Conservation (phyloP, 805 yeast species). For the Komagataella phaffii region DNA sequence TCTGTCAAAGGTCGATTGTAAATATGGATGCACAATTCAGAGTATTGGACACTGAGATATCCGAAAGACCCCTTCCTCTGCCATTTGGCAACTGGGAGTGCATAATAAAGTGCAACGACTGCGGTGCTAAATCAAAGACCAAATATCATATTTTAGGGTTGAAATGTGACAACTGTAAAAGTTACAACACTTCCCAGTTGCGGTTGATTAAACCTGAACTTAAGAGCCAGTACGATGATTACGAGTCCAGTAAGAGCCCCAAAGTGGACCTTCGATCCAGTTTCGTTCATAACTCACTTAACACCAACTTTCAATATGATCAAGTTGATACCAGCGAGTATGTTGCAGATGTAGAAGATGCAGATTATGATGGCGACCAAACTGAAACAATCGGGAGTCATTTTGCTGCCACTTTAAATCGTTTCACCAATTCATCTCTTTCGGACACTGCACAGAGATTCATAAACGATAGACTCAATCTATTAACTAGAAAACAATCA, state of each 20-base stretch:
- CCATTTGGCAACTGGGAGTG: slow-evolving; percentile 71
- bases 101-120: slow-evolving; percentile 71
- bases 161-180: slow-evolving; percentile 75
- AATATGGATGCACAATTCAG: slow-evolving; percentile 86
- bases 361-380: background rate
- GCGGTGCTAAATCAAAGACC: slow-evolving; percentile 68
- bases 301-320: slow-evolving; percentile 19
- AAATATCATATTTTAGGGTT: slow-evolving; percentile 76
- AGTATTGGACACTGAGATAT: slow-evolving; percentile 73
- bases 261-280: background rate
- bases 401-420: background rate
- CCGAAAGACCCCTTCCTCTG: slow-evolving; percentile 61
- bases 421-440: slow-evolving; percentile 2
- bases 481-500: background rate
- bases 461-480: slow-evolving; percentile 1
- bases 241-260: background rate
- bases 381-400: background rate
- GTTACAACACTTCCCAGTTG: slow-evolving; percentile 75
- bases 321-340: slow-evolving; percentile 5
- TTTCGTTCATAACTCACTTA: slow-evolving; percentile 13
- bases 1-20: slow-evolving; percentile 71
- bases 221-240: slow-evolving; percentile 13
- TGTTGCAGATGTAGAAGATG: slow-evolving; percentile 2
- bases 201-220: slow-evolving; percentile 58
- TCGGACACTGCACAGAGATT: slow-evolving; percentile 6